Base-by-base conservation (phyloP, 306 rosid species). In the Geum urbanum region DNA sequence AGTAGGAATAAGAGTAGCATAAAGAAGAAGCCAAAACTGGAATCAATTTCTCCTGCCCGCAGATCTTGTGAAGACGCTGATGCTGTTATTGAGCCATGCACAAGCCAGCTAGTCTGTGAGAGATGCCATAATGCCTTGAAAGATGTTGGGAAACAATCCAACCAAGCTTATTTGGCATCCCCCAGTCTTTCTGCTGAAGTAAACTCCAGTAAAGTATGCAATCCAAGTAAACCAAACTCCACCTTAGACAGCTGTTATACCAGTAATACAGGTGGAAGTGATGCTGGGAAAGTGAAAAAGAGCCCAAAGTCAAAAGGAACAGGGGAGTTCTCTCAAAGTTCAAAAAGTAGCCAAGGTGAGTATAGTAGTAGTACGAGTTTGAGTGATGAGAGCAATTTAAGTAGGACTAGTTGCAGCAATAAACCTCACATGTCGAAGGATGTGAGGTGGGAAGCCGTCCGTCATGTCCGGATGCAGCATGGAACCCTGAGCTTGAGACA, bases 391-490 rank as follows among this genome's bases (percentile, higher is more conserved):
- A 90, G 97, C 80, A 90, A 84, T 84, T 64, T 74, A 41, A 91
- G 88, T 71, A 89, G 98, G 51, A 86, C 92, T 60, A 94, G 95
- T 79, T 89, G 82, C 75, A 86, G 98, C 68, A 88, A 86, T 71
- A 90, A 96, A 81, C 98, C 98, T 79, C 98, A 94, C 86, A 94
- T 94, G 98, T 88, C 98, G 22, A 94, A 94, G 84, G 98, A 94
- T 77, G 86, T 86, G 47, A 77, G 98, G 74, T 94, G 98, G 98
- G 92, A 81, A 79, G 98, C 98, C 70, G 77, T 90, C 61, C 87
- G 85, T 44, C 89, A 77, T 58, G 91, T 82, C 63, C 78, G 70
- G 66, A 67, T 84, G 84, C 92, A 83, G 82, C 76, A 88, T 71
- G 96, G 97, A 70, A 77, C 78, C 41, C 75, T 94, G 84, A 81